Conservation (phyloP, 345 rosid genomes). For the Erysimum cheiranthoides region DNA sequence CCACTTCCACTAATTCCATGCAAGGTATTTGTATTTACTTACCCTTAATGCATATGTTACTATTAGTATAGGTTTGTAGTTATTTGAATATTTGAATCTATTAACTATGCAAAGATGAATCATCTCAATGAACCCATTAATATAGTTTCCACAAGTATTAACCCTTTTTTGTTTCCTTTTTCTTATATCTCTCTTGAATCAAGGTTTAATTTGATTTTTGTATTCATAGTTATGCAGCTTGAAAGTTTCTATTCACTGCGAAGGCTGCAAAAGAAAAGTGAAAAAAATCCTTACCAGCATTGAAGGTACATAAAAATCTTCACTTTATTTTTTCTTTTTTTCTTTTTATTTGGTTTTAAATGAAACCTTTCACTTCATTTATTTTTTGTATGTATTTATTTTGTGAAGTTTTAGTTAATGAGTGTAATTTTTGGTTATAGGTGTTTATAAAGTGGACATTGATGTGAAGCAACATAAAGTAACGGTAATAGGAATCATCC, state of each 20-base stretch:
- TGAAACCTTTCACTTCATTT: background rate
- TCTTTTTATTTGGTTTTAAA: background rate
- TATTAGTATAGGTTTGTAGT: too few relatives aligned
- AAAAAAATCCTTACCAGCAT: conserved; percentile 66
- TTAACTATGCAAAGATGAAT: too few relatives aligned
- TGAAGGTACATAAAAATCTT: conserved; percentile 56
- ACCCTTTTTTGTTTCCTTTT: too few relatives aligned
- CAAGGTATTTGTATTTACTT: conserved; percentile 55
- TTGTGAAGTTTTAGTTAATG: too few relatives aligned
- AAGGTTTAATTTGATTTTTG: background rate
- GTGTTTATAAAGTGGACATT: conserved; percentile 67
- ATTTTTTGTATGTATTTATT: background rate
- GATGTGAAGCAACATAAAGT: conserved; percentile 73
- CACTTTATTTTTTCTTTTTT: too few relatives aligned
- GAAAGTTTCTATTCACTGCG: conserved; percentile 82
- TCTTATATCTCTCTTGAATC: background rate
- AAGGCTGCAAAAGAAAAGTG: conserved; percentile 86
- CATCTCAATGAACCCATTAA: too few relatives aligned
- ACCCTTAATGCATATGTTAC: background rate
- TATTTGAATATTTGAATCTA: too few relatives aligned
- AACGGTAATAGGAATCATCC: conserved; percentile 61
- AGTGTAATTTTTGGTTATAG: conserved; percentile 44
- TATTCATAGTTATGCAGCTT: conserved; percentile 59
- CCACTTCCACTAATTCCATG: conserved; percentile 51
- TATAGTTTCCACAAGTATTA: too few relatives aligned